Conservation (phyloP, 371 early-diverging fungal species). For the Mortierella sp. region DNA sequence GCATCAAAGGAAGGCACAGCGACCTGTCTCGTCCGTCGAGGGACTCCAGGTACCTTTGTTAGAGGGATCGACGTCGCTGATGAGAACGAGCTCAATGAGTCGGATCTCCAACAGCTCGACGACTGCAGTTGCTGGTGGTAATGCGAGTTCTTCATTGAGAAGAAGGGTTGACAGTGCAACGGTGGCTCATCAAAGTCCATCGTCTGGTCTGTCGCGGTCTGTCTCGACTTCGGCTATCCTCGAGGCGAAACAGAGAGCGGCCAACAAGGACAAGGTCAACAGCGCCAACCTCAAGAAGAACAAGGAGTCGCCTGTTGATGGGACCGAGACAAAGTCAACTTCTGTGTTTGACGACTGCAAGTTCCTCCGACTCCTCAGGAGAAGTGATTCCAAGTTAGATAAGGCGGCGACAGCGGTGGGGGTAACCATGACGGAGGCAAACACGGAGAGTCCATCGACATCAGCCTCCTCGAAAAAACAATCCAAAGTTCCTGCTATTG, state of each 20-base stretch:
- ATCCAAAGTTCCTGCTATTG: neutral
- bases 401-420: neutral
- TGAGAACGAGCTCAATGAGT: slow-evolving; percentile 36
- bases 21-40: neutral
- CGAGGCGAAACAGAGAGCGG: neutral
- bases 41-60: neutral
- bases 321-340: neutral
- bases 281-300: neutral
- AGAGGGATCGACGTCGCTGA: neutral
- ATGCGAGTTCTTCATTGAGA: slow-evolving; percentile 5
- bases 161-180: neutral
- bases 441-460: neutral
- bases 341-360: neutral
- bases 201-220: neutral
- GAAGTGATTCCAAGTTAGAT: neutral
- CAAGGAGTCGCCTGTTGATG: neutral
- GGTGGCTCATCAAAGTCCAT: neutral
- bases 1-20: slow-evolving; percentile 14
- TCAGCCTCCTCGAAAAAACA: neutral
- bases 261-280: neutral
- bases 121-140: neutral
- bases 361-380: slow-evolving; percentile 10
- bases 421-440: neutral
- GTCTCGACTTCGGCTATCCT: neutral
- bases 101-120: slow-evolving; percentile 21